A percentile compares a stretch with the other conserved stretches of the same genome.
Conservation (phyloP, 2,329 filamentous ascomycete species). For the Neopestalotiopsis rosae region DNA sequence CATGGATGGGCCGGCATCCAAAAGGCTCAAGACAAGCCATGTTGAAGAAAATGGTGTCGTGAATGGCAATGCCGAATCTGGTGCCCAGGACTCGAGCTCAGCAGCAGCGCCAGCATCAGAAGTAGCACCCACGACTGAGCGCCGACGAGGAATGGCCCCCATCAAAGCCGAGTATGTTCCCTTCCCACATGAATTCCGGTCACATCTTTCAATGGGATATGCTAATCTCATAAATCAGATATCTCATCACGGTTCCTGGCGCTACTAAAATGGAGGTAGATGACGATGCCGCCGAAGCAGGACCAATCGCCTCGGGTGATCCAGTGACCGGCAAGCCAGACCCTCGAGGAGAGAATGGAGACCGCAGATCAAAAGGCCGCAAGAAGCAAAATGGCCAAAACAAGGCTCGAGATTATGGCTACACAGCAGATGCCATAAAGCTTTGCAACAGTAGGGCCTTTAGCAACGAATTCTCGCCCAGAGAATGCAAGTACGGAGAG, state of each 20-base stretch:
- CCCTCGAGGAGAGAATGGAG: constrained; percentile 42
- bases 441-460: constrained; percentile 78
- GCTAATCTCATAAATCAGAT: constrained; percentile 29
- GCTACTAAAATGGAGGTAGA: constrained; percentile 42
- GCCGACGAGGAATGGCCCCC: constrained; percentile 36
- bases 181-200: neutral
- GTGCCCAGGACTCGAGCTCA: neutral
- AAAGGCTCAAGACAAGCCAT: constrained; percentile 4
- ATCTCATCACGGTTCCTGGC: constrained; percentile 32
- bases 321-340: constrained; percentile 56
- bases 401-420: constrained; percentile 80
- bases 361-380: constrained; percentile 54
- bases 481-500: constrained; percentile 77
- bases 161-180: constrained; percentile 44
- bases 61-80: neutral
- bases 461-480: constrained; percentile 81
- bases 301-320: constrained; percentile 60
- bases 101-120: neutral
- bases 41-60: neutral
- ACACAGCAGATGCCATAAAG: constrained; percentile 75
- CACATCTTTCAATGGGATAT: neutral
- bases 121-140: constrained; percentile 20
- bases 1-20: constrained; percentile 13
- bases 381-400: constrained; percentile 79
- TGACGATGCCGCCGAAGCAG: constrained; percentile 65